Base-by-base conservation (phyloP, 306 rosid species). In the Mimosa bimucronata region DNA sequence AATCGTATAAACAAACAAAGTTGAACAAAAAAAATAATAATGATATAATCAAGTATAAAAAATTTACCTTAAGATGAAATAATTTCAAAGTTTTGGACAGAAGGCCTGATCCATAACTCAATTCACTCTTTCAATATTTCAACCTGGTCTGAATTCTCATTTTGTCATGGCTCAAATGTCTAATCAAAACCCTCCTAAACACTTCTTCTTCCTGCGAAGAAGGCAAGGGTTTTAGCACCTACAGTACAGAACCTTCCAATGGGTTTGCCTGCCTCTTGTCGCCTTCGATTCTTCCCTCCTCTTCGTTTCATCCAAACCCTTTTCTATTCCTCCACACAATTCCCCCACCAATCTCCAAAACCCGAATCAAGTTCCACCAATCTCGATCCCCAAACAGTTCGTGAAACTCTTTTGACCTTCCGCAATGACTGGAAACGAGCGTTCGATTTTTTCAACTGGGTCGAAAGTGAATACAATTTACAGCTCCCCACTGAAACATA, bases 381-480 rank as follows among this genome's bases (percentile, higher is more conserved):
- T 0, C 31, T 85, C 25, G 89, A 90, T 46, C 80, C 83, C 60
- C 9, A 79, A 65, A 80, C 94, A 1, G 91, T 91, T 9, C 84
- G 81, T 0, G 89, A 86, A 50, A 88, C 97, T 15, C 92, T 92
- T 0, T 18, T 83, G 18, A 85, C 94, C 14, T 89, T 85, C 85
- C 85, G 88, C 91, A 92, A 94, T 31, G 98, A 94, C 75, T 94
- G 97, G 97, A 88, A 82, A 58, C 88, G 86, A 9, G 97, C 98
- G 8, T 44, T 86, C n/a, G 97, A 92, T 5, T 94, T 94, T 86
- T 94, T 94, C 92, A 86, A 75, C 71, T 94, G 95, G 95, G 87
- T 83, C 18, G 86, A 87, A 44, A 75, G 82, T 13, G 66, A 87
- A 5, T 68, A 10, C 76, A 76, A 80, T 3, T 88, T 88, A 64